Conservation (phyloP, 1,284 basidiomycete genomes). For the Uromyces viciae-fabae region DNA sequence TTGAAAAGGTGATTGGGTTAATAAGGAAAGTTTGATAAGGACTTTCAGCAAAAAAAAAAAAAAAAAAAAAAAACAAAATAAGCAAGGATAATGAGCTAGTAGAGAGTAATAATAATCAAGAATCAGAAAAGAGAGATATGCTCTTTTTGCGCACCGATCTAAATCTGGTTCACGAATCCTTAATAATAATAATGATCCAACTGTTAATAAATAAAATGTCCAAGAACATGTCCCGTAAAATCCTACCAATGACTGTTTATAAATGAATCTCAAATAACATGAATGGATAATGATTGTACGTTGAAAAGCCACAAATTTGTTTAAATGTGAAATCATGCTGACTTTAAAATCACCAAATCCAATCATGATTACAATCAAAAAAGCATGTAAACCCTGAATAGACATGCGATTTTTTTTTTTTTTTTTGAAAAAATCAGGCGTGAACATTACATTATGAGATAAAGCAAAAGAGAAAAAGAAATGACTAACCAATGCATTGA, state of each 20-base stretch:
- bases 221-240: slow-evolving; percentile 73
- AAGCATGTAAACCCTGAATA: slow-evolving; percentile 63
- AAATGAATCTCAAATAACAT: slow-evolving; percentile 44
- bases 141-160: slow-evolving; percentile 62
- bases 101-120: neutral
- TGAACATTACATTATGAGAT: neutral
- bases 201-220: slow-evolving; percentile 87
- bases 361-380: slow-evolving; percentile 71
- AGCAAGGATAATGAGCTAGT: neutral
- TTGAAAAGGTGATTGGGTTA: slow-evolving; percentile 86
- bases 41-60: slow-evolving; percentile 52
- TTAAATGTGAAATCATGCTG: neutral
- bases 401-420: neutral
- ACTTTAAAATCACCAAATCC: slow-evolving; percentile 70
- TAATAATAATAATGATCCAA: slow-evolving; percentile 79
- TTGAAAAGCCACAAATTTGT: too few species aligned
- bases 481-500: slow-evolving; percentile 66
- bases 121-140: neutral
- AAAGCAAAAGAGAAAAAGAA: neutral
- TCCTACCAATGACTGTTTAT: slow-evolving; percentile 49
- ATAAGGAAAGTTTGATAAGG: slow-evolving; percentile 87
- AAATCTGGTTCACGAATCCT: slow-evolving; percentile 85
- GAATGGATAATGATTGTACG: neutral
- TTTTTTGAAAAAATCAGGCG: neutral
- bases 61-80: neutral